Conservation (phyloP, 176 grass and related monocot genomes). For the Oryza longistaminata region DNA sequence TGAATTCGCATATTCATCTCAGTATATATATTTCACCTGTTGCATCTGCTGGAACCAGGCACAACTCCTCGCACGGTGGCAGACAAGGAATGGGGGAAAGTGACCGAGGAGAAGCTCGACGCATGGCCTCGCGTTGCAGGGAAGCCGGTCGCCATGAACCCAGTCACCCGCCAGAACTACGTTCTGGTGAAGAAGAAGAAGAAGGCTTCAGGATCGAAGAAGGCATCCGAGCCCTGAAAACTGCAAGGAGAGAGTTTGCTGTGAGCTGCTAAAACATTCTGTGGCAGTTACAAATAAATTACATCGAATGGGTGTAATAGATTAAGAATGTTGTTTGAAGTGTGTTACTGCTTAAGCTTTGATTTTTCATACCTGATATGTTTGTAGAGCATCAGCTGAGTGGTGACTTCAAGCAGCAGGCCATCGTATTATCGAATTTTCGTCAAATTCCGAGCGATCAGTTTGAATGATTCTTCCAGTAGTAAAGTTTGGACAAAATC, state of each 20-base stretch:
- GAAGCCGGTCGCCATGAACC: constrained; percentile 31
- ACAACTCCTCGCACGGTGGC: constrained; percentile 8
- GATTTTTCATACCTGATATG: background rate
- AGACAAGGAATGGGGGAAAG: constrained; percentile 16
- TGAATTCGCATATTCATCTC: background rate
- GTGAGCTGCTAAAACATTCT: constrained; percentile 2
- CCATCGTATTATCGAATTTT: background rate
- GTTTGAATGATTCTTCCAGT: constrained; percentile 1
- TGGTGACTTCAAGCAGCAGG: background rate
- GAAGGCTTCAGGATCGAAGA: no score
- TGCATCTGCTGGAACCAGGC: background rate
- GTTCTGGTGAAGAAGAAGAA: constrained; percentile 19
- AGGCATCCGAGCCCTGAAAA: background rate
- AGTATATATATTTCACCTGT: background rate
- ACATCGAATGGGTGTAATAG: background rate
- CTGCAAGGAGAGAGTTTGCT: background rate
- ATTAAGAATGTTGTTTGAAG: background rate
- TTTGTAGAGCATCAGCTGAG: background rate
- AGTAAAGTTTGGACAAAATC: background rate
- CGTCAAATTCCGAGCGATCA: background rate
- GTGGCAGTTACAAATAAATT: background rate
- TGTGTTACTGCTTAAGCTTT: background rate
- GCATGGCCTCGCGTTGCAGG: constrained; percentile 27
- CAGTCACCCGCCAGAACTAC: constrained; percentile 36
- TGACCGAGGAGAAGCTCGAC: constrained; percentile 15